phyloP scores from a whole-genome alignment of 192 early-diverging fungal genomes.

The Podochytrium sp. region DNA sequence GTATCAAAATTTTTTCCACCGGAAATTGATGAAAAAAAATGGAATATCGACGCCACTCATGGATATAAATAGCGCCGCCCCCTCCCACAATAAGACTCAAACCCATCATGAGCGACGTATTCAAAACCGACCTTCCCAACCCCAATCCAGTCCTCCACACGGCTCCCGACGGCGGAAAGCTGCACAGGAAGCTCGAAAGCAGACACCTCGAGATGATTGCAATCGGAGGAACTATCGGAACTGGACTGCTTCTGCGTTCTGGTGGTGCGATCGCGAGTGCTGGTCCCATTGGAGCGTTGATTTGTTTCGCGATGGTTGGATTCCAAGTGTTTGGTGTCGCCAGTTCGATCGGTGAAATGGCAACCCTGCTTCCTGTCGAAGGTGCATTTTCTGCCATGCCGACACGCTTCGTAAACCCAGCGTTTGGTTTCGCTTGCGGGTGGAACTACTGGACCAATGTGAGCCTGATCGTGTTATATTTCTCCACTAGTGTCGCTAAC shows the following conservation, averaged over 20 bases:
- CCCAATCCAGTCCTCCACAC: too few species aligned
- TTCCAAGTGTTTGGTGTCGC: slow-evolving; percentile 38
- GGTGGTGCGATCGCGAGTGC: slow-evolving; percentile 64
- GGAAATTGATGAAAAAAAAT: too few species aligned
- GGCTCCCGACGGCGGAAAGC: slow-evolving; percentile 1
- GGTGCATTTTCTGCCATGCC: slow-evolving; percentile 83
- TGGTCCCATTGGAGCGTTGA: slow-evolving; percentile 74
- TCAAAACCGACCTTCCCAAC: too few species aligned
- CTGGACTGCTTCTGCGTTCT: slow-evolving; percentile 82
- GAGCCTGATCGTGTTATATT: too few species aligned
- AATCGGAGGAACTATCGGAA: slow-evolving; percentile 38
- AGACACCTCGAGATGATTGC: slow-evolving; percentile 7
- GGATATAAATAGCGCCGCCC: too few species aligned
- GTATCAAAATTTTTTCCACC: too few species aligned
- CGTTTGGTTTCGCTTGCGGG: slow-evolving; percentile 56
- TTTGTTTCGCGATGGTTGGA: slow-evolving; percentile 55
- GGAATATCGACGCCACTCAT: too few species aligned
- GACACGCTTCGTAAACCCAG: slow-evolving; percentile 74
- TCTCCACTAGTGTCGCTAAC: too few species aligned
- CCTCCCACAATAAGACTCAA: too few species aligned
- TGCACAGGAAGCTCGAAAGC: slow-evolving; percentile 7
- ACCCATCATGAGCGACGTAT: too few species aligned
- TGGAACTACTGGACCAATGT: slow-evolving; percentile 42
- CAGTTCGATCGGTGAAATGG: slow-evolving; percentile 82
- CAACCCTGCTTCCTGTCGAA: slow-evolving; percentile 71